Base-by-base conservation (phyloP, 768 basidiomycete species). In the Lactarius akahatsu region DNA sequence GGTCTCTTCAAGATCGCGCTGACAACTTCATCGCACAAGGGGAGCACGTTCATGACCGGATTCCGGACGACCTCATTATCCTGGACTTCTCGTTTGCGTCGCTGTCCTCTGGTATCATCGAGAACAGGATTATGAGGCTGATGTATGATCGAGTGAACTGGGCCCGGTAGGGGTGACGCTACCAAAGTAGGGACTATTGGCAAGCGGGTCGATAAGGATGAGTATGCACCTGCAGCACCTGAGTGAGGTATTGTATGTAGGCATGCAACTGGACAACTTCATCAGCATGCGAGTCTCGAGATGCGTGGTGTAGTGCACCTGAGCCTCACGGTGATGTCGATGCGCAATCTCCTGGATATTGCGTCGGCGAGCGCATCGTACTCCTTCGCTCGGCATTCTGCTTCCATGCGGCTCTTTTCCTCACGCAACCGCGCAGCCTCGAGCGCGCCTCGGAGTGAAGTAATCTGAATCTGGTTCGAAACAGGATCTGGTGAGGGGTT, bases 371-470 rank as follows among this genome's bases (percentile, higher is more conserved):
- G 20, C n/a, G 50, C 43, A 10, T 66, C 69, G 43, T 32, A 55
- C 11, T 67, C 66, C 58, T 63, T 63, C 36, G 58, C 62, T 23
- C 50, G 43, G 15, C 55, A 62, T 26, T 69, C 70, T 11, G 61
- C 65, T 32, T 71, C 71, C 4, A 50, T 16, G 4, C 63, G 60
- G 40, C 65, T 55, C 26, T 62, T 66, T 40, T 63, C 62, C 59
- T 72, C 71, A 9, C 71, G 71, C n/a, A 63, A 56, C 23, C 63
- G 59, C 23, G 69, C 61, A 15, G 67, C 71, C 41, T 72, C 67
- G 2, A 70, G 64, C 9, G 69, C 71, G 26, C 71, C 64, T 36
- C 66, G 60, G 43, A 67, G 56, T 18, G 66, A 64, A 4, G 69
- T 59, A 43, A 72, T 66, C 41, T 68, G 69, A 5, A 57, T 69